Percentiles rank a stretch among this genome's conserved stretches.
phyloP scores from a whole-genome alignment of 495 filamentous ascomycete species.

The Talaromyces stipitatus region DNA sequence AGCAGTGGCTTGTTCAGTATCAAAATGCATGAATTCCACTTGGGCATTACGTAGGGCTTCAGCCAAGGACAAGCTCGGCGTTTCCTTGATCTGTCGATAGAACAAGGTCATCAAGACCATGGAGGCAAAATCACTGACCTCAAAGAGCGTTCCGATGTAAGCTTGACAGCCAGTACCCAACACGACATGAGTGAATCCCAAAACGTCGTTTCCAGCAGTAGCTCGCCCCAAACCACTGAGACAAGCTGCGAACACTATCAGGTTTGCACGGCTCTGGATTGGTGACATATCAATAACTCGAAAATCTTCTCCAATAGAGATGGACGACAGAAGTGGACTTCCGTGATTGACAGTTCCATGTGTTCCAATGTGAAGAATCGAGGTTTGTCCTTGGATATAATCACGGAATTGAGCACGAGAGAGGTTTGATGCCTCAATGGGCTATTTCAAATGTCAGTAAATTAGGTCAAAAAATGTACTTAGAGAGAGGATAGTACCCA shows the following conservation, averaged over 20 bases:
- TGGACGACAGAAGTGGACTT: slow-evolving; percentile 22
- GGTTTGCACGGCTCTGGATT: slow-evolving; percentile 17
- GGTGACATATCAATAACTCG: slow-evolving; percentile 21
- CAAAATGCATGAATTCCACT: slow-evolving; percentile 16
- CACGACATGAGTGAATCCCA: slow-evolving; percentile 24
- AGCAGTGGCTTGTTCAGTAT: slow-evolving; percentile 11
- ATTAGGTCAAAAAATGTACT: too few species aligned
- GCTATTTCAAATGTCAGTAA: slow-evolving; percentile 3
- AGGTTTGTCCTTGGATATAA: slow-evolving; percentile 14
- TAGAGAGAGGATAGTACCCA: slow-evolving; percentile 8
- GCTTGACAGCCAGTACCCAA: slow-evolving; percentile 22
- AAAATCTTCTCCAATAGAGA: slow-evolving; percentile 23
- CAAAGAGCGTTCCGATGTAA: slow-evolving; percentile 22
- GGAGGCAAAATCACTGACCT: slow-evolving; percentile 23
- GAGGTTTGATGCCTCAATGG: slow-evolving; percentile 18
- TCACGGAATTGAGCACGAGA: slow-evolving; percentile 16
- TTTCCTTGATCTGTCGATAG: slow-evolving; percentile 15
- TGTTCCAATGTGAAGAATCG: slow-evolving; percentile 23
- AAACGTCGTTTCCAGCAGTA: slow-evolving; percentile 18
- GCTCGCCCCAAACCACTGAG: slow-evolving; percentile 21
- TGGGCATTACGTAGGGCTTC: slow-evolving; percentile 15
- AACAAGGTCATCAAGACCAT: slow-evolving; percentile 27
- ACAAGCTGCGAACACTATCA: slow-evolving; percentile 23
- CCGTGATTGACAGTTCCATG: slow-evolving; percentile 18
- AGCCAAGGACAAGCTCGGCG: slow-evolving; percentile 10